Base-by-base conservation (phyloP, 495 filamentous ascomycete species). In the Talaromyces thailandensis region DNA sequence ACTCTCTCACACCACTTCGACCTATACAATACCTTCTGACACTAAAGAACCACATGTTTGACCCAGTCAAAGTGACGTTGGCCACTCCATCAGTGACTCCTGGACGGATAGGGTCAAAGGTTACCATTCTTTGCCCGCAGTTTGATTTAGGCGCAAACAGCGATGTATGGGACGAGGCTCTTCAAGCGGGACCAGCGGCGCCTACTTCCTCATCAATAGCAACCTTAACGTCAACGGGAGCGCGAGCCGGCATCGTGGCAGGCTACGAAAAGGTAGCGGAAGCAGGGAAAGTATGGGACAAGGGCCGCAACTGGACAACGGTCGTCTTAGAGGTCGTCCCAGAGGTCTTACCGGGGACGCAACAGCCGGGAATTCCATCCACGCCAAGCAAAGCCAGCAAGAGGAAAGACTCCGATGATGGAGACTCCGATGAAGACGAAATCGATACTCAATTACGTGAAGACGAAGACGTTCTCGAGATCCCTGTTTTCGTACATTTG, bases 61-160 rank as follows among this genome's bases (percentile, higher is more conserved):
- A 98, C 65, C 79, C 86, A 7, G 83, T 98, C 43, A 86, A 86
- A 60, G 85, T 98, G 60, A 93, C 89, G 0, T 85, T 98, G 8
- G 94, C 90, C 5, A 95, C 94, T 0, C 91, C 94, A 1, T 78
- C 86, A 21, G 81, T 81, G 9, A 96, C 92, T 0, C 91, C 93
- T 0, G 93, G 93, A 11, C 78, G 81, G 18, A 88, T 91, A 62
- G 79, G 83, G 0, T 86, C 86, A 51, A 91, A 84, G 68, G 91
- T 98, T 64, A 97, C 93, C 6, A 89, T 98, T 43, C 81, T 98
- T 11, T 97, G 92, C 68, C 94, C 94, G 6, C 86, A 96, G 64
- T 98, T 98, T 75, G 90, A 95, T 28, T 87, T 98, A 58, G 94
- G 94, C 62, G 90, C 95, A 50, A 96, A 94, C 72, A 91, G 90